Evolutionary conservation across 2,329 filamentous ascomycete genomes (phyloP).

Genomic region (Aspergillus fructus): DNA sequence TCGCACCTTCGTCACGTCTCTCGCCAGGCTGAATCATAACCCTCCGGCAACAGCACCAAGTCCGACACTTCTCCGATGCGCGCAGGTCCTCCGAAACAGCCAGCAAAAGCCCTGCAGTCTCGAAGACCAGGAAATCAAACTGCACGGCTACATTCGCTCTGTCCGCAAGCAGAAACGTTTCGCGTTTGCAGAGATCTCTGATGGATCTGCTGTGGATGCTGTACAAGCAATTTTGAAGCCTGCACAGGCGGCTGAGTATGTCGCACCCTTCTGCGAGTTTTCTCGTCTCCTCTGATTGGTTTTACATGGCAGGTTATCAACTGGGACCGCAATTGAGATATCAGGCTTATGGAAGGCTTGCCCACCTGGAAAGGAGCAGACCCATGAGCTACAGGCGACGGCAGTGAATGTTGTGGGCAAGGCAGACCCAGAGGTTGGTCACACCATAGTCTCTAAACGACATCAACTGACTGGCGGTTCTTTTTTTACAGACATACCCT

Average conservation of each 20-base stretch:
- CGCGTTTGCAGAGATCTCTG: constrained; percentile 80
- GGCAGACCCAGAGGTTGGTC: constrained; percentile 73
- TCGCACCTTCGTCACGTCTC: constrained; percentile 38
- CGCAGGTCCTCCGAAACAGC: constrained; percentile 38
- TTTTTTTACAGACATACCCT: constrained; percentile 69
- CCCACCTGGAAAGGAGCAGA: constrained; percentile 65
- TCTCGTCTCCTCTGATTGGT: constrained; percentile 7
- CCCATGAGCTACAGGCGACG: constrained; percentile 76
- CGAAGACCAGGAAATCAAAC: constrained; percentile 48
- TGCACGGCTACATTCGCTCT: constrained; percentile 80
- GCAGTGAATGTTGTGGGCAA: constrained; percentile 69
- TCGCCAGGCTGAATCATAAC: constrained; percentile 31
- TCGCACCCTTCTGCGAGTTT: constrained; percentile 19
- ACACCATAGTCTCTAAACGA: constrained; percentile 1
- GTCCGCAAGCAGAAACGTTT: constrained; percentile 82
- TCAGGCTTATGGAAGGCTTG: constrained; percentile 75
- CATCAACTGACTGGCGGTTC: background rate
- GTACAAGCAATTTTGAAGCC: constrained; percentile 80
- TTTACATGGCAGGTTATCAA: constrained; percentile 63
- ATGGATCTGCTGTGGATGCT: constrained; percentile 77
- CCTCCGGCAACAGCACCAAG: constrained; percentile 12
- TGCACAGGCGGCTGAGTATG: constrained; percentile 70
- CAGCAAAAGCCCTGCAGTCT: constrained; percentile 26
- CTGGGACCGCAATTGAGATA: constrained; percentile 76
- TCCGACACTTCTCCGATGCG: constrained; percentile 34